phyloP scores from a whole-genome alignment of 1,284 basidiomycete genomes.

The Fereydounia khargensis region DNA sequence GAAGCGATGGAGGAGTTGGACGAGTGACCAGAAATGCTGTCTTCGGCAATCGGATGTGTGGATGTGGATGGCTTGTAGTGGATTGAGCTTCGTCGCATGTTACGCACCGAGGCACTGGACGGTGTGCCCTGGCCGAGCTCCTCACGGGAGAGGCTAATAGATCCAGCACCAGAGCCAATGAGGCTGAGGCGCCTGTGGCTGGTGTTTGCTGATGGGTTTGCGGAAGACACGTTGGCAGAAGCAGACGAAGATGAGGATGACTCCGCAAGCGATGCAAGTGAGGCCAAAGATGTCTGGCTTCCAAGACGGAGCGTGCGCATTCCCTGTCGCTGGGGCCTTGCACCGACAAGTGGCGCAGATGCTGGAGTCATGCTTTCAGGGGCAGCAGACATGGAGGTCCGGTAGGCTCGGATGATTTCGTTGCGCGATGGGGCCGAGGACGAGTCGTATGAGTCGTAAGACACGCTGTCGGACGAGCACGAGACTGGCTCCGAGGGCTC shows the following conservation, averaged over 20 bases:
- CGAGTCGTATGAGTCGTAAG: constrained; percentile 4
- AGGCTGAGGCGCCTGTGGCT: constrained; percentile 28
- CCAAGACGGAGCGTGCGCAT: constrained; percentile 48
- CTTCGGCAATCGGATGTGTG: background rate
- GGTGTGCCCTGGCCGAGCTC: constrained; percentile 13
- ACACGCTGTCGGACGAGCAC: background rate
- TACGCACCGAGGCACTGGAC: constrained; percentile 8
- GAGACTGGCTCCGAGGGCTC: no score
- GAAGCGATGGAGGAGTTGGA: constrained; percentile 18
- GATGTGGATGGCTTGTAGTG: constrained; percentile 33
- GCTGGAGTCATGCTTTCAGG: background rate
- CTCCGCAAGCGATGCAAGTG: constrained; percentile 23
- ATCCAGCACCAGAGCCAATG: constrained; percentile 7
- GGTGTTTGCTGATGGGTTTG: no score
- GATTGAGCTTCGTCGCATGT: constrained; percentile 26
- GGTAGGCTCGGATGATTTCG: constrained; percentile 24
- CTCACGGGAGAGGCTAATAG: background rate
- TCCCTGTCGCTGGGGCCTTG: constrained; percentile 22
- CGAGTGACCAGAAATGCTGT: constrained; percentile 1
- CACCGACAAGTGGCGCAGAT: constrained; percentile 6
- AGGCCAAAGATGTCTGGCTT: constrained; percentile 12
- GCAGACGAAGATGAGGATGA: constrained; percentile 2
- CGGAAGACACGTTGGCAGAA: constrained; percentile 1
- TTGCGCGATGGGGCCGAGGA: constrained; percentile 6
- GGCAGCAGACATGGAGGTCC: constrained; percentile 9